Base-by-base conservation (phyloP, 1,139 yeast species). In the Candida dubliniensis region DNA sequence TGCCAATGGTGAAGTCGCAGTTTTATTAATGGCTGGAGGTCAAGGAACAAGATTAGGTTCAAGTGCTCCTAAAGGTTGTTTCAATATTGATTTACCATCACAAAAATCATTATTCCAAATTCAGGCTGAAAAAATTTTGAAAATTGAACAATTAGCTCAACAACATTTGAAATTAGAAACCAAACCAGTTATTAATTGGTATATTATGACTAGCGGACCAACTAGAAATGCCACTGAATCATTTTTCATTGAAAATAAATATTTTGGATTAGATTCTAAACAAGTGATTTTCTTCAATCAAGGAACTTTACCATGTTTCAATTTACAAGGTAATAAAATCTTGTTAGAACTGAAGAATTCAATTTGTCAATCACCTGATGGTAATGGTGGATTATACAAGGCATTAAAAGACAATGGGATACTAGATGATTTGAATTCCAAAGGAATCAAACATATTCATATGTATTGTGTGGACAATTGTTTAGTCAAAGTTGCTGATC, bases 391-490 rank as follows among this genome's bases (percentile, higher is more conserved):
- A 1, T 73, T 95, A 46, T 95, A 95, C 70, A 84, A 82, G 59
- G 98, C 97, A 2, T 75, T 95, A 36, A 69, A 71, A 54, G 77
- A 77, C 34, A 79, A 84, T 51, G 79, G 81, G 1, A 73, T 91
- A 23, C 60, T 93, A 40, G 77, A 78, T 8, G 96, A 91, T 60
- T 79, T 93, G 61, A 59, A 68, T 25, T 51, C 57, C n/a, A 82
- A 82, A 46, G 90, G 89, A 8, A 81, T 93, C 52, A 81, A 88
- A 64, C 99, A 93, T 62, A 76, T 95, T 50, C 98, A 95, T 68
- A 87, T 91, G 86, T 95, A 90, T 69, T 91, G 98, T 67, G 98
- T 95, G 41, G 99, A 95, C 66, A 95, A 95, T 64, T 84, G 86
- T 34, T 73, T 95, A 43, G 98, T 91, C 36, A 86, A 85, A 61